Evolutionary conservation across 192 early-diverging fungal species (phyloP), one percentile per base, ranked within the genome.

Genomic region (Fimicolochytrium jonesii): DNA sequence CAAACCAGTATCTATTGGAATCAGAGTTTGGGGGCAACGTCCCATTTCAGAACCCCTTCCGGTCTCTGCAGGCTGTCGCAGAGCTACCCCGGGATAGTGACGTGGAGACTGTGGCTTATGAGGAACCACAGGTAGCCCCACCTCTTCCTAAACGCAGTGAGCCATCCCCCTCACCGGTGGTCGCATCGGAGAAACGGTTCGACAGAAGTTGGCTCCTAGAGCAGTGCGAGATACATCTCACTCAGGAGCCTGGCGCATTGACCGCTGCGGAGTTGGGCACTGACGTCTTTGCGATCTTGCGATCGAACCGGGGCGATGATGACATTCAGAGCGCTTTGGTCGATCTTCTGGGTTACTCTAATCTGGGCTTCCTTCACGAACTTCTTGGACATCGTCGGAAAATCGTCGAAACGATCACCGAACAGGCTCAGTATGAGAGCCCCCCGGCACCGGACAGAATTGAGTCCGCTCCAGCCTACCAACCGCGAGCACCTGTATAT

Each of bases 341-440:
- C 3, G 90, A 91, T 68, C 71, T 88, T 0, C 58, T 93, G 18
- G 91, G 91, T 5, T 90, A 77, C 63, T 78, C 79, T 11, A 86
- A 85, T 56, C 70, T 93, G 36, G 83, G 87, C 30, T 86, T 93
- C 48, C 80, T 89, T 28, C 61, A 73, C 0, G 68, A 66, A 0
- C 72, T 93, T 0, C 53, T 91, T 4, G 43, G 70, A 1, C 76
- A 88, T 59, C 70, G 90, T 2, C 41, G 66, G 1, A 67, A 64
- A 17, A 81, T 93, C 51, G 77, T 92, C 4, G 61, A 81, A 11
- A 84, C 81, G 51, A 83, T 90, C 42, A 77, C 80, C 56, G 50
- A 61, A 35, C 50, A 61, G 36, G 44, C 31, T 25, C n/a, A 45
- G 45, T 44, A 9, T 45, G 54, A 13, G 31, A 62, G 20, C n/a